A percentile compares a stretch with the other conserved stretches of the same genome.
Evolutionary conservation across 495 filamentous ascomycete genomes (phyloP).

Genomic region (Penicillium malachiteum): DNA sequence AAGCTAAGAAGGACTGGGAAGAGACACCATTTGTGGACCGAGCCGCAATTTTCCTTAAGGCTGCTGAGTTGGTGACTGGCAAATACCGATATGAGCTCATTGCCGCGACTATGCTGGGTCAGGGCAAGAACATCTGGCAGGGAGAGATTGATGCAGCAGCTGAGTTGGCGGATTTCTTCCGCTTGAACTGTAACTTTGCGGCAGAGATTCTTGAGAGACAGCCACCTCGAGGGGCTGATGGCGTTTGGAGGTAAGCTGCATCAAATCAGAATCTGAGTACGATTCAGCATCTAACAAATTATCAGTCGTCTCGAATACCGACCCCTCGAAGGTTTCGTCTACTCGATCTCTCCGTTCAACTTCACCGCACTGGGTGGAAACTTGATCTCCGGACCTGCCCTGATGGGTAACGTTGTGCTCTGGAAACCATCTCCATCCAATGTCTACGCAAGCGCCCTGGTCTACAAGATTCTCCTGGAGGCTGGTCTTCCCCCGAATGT

Average conservation of each 20-base stretch:
- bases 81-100: slow-evolving; percentile 95
- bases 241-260: slow-evolving; percentile 66
- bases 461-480: slow-evolving; percentile 86
- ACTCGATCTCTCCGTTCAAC: slow-evolving; percentile 84
- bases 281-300: not conserved
- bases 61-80: slow-evolving; percentile 79
- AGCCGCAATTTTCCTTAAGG: slow-evolving; percentile 90
- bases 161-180: slow-evolving; percentile 85
- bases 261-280: too few relatives aligned
- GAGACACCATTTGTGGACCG: slow-evolving; percentile 81
- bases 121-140: slow-evolving; percentile 97
- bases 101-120: slow-evolving; percentile 91
- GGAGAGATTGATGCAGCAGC: slow-evolving; percentile 95
- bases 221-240: slow-evolving; percentile 53
- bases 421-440: slow-evolving; percentile 86
- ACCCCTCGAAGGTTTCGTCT: slow-evolving; percentile 84
- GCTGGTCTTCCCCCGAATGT: slow-evolving; percentile 77
- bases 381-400: slow-evolving; percentile 67
- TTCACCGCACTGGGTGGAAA: slow-evolving; percentile 86
- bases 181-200: slow-evolving; percentile 76
- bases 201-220: slow-evolving; percentile 74
- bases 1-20: slow-evolving; percentile 81
- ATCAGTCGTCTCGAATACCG: slow-evolving; percentile 72
- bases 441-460: slow-evolving; percentile 68
- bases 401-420: slow-evolving; percentile 83